A percentile compares a stretch with the other conserved stretches of the same genome.
Evolutionary conservation across 2,329 filamentous ascomycete species (phyloP).

Genomic region (Fusarium domesticum): DNA sequence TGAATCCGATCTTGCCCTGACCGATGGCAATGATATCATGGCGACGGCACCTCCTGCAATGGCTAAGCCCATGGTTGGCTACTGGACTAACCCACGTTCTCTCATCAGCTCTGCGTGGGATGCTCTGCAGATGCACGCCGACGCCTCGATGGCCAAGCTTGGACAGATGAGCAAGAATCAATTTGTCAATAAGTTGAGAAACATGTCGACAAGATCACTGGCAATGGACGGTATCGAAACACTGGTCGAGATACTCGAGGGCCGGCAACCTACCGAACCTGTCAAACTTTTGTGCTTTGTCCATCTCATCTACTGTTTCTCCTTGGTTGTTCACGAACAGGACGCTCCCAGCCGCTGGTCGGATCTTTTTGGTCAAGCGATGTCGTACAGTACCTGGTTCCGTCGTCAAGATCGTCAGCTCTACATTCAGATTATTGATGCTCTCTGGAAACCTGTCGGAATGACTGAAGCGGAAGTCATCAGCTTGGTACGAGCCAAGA

Average conservation of each 20-base stretch:
- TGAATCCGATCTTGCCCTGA: slow-evolving; percentile 37
- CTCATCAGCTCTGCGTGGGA: slow-evolving; percentile 46
- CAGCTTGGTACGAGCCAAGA: slow-evolving; percentile 25
- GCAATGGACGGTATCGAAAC: slow-evolving; percentile 41
- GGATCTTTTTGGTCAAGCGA: slow-evolving; percentile 46
- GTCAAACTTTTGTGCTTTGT: slow-evolving; percentile 49
- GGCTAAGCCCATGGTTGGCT: slow-evolving; percentile 27
- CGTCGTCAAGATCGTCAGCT: slow-evolving; percentile 33
- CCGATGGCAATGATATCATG: slow-evolving; percentile 30
- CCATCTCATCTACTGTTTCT: slow-evolving; percentile 51
- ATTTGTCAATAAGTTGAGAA: slow-evolving; percentile 41
- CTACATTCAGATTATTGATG: slow-evolving; percentile 44
- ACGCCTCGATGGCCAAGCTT: slow-evolving; percentile 44
- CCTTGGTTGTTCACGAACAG: slow-evolving; percentile 44
- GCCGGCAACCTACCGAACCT: slow-evolving; percentile 37
- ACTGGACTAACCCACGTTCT: slow-evolving; percentile 25
- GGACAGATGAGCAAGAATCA: slow-evolving; percentile 39
- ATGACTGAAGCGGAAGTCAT: slow-evolving; percentile 32
- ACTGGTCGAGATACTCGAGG: slow-evolving; percentile 41
- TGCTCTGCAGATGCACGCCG: slow-evolving; percentile 45
- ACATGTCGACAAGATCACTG: slow-evolving; percentile 39
- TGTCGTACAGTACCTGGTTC: slow-evolving; percentile 44
- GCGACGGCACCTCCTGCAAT: slow-evolving; percentile 11
- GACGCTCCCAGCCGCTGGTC: slow-evolving; percentile 36
- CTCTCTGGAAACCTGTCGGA: slow-evolving; percentile 48